These are phyloP conservation scores for Metschnikowia rubicola DNA, from an alignment of 805 yeast genomes.

Conservation along the genomic window DNA sequence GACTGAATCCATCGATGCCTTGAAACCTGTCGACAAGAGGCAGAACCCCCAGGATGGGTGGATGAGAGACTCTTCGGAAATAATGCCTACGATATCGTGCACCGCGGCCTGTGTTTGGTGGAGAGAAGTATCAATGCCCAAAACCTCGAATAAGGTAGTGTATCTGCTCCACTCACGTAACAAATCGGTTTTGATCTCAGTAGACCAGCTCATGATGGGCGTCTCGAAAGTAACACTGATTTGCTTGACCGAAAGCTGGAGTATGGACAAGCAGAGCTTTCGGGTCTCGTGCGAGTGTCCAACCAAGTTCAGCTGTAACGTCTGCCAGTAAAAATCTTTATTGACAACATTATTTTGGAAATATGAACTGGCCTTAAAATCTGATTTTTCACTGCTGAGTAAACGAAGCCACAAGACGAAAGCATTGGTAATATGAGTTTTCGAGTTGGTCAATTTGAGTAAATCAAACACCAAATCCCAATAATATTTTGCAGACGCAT, in stretches of 20 bases:
- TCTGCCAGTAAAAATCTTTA: conserved; percentile 44
- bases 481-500: conserved; percentile 19
- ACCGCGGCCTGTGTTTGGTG: conserved; percentile 82
- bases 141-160: conserved; percentile 71
- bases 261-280: conserved; percentile 63
- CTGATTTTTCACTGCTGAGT: conserved; percentile 23
- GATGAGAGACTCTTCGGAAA: conserved; percentile 49
- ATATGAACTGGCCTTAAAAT: conserved; percentile 9
- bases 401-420: conserved; percentile 56
- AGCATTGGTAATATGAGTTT: conserved; percentile 36
- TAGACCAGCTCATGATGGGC: conserved; percentile 44
- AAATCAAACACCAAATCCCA: conserved; percentile 48
- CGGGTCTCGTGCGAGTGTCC: conserved; percentile 61
- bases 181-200: conserved; percentile 18
- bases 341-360: conserved; percentile 28
- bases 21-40: conserved; percentile 71
- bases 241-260: conserved; percentile 56
- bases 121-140: conserved; percentile 80
- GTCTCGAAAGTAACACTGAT: conserved; percentile 34
- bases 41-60: conserved; percentile 71
- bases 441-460: conserved; percentile 20
- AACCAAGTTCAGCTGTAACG: conserved; percentile 54
- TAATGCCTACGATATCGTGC: conserved; percentile 53
- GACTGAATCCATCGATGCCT: conserved; percentile 74
- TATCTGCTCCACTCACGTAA: conserved; percentile 66